These are phyloP conservation scores for Kappamyces sp. DNA, from an alignment of 192 early-diverging fungal species.

Conservation along the genomic window DNA sequence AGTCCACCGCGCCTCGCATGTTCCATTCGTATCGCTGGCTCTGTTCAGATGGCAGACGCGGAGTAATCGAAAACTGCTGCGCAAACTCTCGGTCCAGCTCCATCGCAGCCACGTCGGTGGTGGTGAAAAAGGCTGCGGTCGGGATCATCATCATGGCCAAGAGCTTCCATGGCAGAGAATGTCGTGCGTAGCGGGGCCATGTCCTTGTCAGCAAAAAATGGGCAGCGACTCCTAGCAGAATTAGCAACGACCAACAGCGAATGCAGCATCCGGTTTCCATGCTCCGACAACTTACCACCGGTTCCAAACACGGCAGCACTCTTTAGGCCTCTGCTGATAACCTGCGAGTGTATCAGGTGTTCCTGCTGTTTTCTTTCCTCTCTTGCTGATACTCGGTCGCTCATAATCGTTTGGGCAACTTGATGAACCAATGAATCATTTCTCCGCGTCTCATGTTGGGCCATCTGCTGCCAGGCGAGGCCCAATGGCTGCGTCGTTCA, in stretches of 20 bases:
- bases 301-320: constrained; percentile 3
- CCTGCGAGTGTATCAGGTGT: neutral
- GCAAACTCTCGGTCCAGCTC: constrained; percentile 23
- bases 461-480: no score
- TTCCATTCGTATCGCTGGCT: neutral
- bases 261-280: no score
- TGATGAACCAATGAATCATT: no score
- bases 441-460: no score
- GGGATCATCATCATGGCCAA: constrained; percentile 2
- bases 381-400: constrained; percentile 31
- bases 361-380: constrained; percentile 8
- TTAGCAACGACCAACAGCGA: neutral
- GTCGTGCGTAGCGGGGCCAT: constrained; percentile 18
- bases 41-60: neutral
- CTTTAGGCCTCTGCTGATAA: neutral
- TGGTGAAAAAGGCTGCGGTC: constrained; percentile 30
- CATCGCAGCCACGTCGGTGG: constrained; percentile 29
- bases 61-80: constrained; percentile 21
- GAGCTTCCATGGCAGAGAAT: constrained; percentile 23
- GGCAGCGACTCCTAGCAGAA: neutral
- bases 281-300: neutral
- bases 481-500: no score
- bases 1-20: neutral
- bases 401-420: no score
- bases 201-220: constrained; percentile 9